Evolutionary conservation across 495 filamentous ascomycete species (phyloP).

Genomic region (Neurospora sp.): DNA sequence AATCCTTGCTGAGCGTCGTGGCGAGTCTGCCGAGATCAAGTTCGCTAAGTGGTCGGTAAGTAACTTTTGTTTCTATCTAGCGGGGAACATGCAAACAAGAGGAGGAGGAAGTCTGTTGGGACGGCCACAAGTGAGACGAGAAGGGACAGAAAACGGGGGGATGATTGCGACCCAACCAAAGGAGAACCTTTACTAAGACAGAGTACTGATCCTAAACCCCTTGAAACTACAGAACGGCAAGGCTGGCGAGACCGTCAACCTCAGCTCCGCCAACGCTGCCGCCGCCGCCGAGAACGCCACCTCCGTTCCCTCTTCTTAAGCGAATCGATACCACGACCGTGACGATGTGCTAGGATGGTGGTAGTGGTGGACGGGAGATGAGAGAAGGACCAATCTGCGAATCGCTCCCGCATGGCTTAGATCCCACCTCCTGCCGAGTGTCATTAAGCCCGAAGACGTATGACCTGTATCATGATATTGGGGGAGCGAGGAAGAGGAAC

Average conservation of each 20-base stretch:
- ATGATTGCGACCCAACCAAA: neutral
- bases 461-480: slow-evolving; percentile 18
- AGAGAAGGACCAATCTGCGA: neutral
- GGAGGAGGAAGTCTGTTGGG: neutral
- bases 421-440: neutral
- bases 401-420: neutral
- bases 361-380: neutral
- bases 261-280: slow-evolving; percentile 62
- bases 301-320: slow-evolving; percentile 2
- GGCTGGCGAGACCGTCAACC: slow-evolving; percentile 73
- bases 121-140: neutral
- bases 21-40: slow-evolving; percentile 69
- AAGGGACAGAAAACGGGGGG: neutral
- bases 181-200: neutral
- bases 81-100: neutral
- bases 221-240: slow-evolving; percentile 69
- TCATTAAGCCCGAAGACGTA: slow-evolving; percentile 1
- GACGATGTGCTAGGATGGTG: neutral
- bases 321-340: neutral
- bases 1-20: slow-evolving; percentile 77
- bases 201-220: neutral
- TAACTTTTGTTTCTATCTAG: slow-evolving; percentile 9
- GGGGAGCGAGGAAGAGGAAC: slow-evolving; percentile 1
- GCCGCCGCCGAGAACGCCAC: slow-evolving; percentile 42
- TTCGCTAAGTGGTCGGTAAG: slow-evolving; percentile 97